phyloP scores from a whole-genome alignment of 2,329 filamentous ascomycete genomes.

The Blastomyces parvus region DNA sequence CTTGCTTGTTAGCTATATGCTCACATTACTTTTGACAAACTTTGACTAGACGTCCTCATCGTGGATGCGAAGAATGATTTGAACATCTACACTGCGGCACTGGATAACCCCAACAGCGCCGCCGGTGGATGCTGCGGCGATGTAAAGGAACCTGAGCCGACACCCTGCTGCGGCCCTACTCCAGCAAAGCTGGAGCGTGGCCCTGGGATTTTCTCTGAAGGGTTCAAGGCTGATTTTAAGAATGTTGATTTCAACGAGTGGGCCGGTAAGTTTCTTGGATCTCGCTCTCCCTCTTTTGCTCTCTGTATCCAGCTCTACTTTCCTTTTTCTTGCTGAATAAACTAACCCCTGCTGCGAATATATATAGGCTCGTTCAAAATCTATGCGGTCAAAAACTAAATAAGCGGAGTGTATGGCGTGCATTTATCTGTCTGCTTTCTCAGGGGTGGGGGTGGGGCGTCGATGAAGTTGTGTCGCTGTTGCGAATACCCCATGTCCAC shows the following conservation, averaged over 20 bases:
- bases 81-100: slow-evolving; percentile 37
- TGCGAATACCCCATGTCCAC: no score
- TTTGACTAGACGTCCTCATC: slow-evolving; percentile 33
- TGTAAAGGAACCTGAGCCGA: background rate
- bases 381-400: slow-evolving; percentile 45
- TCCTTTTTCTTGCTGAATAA: slow-evolving; percentile 1
- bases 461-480: background rate
- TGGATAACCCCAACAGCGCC: slow-evolving; percentile 14
- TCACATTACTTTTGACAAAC: no score
- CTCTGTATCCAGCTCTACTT: background rate
- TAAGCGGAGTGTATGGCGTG: no score
- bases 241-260: slow-evolving; percentile 43
- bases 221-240: slow-evolving; percentile 10
- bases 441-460: no score
- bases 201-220: background rate
- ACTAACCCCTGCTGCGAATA: slow-evolving; percentile 6
- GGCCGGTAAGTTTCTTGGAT: slow-evolving; percentile 35
- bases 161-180: background rate
- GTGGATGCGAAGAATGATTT: slow-evolving; percentile 40
- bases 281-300: background rate
- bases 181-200: background rate
- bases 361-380: slow-evolving; percentile 41
- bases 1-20: no score
- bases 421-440: background rate
- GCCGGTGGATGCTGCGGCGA: slow-evolving; percentile 10